Base-by-base conservation (phyloP, 169 alveolate genomes). In the Prorocentrum cordatum region DNA sequence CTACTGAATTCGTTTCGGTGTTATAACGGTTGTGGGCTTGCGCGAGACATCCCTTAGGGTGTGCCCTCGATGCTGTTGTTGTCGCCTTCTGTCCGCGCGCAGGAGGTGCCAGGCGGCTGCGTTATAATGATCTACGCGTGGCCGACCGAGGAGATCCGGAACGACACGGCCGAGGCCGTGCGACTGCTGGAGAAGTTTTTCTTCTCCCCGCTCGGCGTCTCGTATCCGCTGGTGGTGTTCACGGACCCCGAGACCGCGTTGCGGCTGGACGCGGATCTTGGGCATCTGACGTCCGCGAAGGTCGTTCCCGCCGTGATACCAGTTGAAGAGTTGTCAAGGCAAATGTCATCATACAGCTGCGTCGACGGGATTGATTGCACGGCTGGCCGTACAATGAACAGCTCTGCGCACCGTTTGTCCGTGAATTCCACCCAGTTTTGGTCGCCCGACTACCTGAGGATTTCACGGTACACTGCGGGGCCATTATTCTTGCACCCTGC, bases 91-190 rank as follows among this genome's bases (percentile, higher is more conserved):
- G n/a, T n/a, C n/a, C n/a, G n/a, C n/a, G n/a, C n/a, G n/a, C n/a
- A 14, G 36, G 50, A 22, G 38, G 45, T 16, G n/a, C 20, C 22
- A 6, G 50, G 6, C 29, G 66, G 39, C 33, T 73, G 85, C 35
- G 18, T 73, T 47, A 31, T 73, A 6, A 10, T 73, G 85, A 73
- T 73, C 38, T 73, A 73, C 70, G 50, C 85, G 9, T 73, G 45
- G 27, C 85, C 85, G 10, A 73, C 85, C 3, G 85, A 73, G 68
- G 85, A 73, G 62, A 73, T 73, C 24, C 85, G 85, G 26, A 35
- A 24, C 20, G 85, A 73, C 20, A 58, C 62, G 20, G 32, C 54
- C 50, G 29, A 50, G 16, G 85, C 85, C 36, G 16, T 73, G 24
- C 7, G 26, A 7, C 32, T 32, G 50, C 26, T 73, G 70, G 68